Conservation (phyloP, 2,329 filamentous ascomycete genomes). For the Septoria petroselini region DNA sequence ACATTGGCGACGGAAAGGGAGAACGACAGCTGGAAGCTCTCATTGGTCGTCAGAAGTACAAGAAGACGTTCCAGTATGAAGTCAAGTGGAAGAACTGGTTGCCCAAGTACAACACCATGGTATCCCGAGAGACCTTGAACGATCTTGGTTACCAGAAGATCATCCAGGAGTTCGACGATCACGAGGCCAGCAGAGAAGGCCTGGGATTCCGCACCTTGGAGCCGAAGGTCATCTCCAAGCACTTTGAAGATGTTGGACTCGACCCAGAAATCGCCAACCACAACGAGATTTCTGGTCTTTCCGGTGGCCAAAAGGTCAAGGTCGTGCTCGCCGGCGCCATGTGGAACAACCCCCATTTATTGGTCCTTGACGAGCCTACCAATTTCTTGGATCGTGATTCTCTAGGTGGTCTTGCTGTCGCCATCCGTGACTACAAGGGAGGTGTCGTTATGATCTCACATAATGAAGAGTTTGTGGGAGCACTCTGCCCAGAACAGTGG, state of each 20-base stretch:
- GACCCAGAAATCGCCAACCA: constrained; percentile 98
- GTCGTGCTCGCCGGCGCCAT: constrained; percentile 81
- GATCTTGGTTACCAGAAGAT: constrained; percentile 88
- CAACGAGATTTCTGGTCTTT: constrained; percentile 94
- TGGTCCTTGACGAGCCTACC: constrained; percentile 96
- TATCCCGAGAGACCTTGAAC: constrained; percentile 86
- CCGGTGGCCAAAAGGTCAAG: constrained; percentile 98
- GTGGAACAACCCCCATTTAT: constrained; percentile 87
- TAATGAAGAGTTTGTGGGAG: constrained; percentile 98
- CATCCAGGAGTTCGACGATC: constrained; percentile 96
- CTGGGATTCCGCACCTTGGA: constrained; percentile 92
- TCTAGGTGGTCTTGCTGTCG: constrained; percentile 91
- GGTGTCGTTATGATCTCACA: constrained; percentile 99
- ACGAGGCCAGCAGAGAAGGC: constrained; percentile 97
- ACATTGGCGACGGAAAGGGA: constrained; percentile 79
- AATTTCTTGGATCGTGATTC: constrained; percentile 99
- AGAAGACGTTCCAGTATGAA: constrained; percentile 99
- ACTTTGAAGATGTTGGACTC: constrained; percentile 94
- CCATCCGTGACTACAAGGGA: constrained; percentile 96
- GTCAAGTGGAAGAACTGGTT: constrained; percentile 88
- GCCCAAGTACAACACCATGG: constrained; percentile 88
- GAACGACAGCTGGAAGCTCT: constrained; percentile 76
- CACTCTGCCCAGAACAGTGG: constrained; percentile 94
- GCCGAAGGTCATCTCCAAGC: constrained; percentile 91
- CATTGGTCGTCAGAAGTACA: constrained; percentile 96